Evolutionary conservation across 2,329 filamentous ascomycete species (phyloP), one percentile per base, ranked within the genome.

Genomic region (Fusarium pseudocircinatum): DNA sequence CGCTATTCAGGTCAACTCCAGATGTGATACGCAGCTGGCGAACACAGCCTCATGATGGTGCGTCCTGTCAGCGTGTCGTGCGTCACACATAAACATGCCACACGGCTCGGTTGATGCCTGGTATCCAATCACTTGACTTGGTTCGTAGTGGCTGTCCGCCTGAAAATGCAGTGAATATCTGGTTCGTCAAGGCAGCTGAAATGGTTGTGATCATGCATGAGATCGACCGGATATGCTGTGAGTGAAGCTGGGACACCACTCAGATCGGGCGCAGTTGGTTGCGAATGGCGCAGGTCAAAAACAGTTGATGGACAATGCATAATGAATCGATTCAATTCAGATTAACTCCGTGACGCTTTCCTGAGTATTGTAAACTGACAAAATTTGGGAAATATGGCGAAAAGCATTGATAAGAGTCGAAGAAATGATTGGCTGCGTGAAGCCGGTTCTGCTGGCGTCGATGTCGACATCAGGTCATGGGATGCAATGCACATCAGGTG

Each of bases 71-170:
- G 50, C 46, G 44, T 28, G 54, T 30, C 32, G 46, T 69, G 71
- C 34, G 58, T 72, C 68, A 72, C 63, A 66, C 49, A 67, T 60
- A 58, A 60, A 49, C 61, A 46, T 63, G 46, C 37, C 60, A 56
- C 60, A 40, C 57, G 28, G 49, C 44, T 63, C 20, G 30, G 54
- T 52, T 32, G 24, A 36, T 67, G 28, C 37, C 30, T 40, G 56
- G 43, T 56, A 63, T 44, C 40, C 63, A 67, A 60, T 74, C 72
- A 72, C 71, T 74, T 63, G 71, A 66, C 49, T 60, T 28, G 28
- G 49, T 42, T 44, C 9, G 28, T 37, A 22, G 43, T 47, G 52
- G 32, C 30, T 56, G 44, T 63, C 44, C 58, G 63, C 54, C 47
- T 54, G 49, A 43, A 58, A 58, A 50, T 37, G 37, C 52, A 49